A percentile compares a stretch with the other conserved stretches of the same genome.
Evolutionary conservation across 805 yeast species (phyloP).

Genomic region (Saccharomycodes ludwigii): DNA sequence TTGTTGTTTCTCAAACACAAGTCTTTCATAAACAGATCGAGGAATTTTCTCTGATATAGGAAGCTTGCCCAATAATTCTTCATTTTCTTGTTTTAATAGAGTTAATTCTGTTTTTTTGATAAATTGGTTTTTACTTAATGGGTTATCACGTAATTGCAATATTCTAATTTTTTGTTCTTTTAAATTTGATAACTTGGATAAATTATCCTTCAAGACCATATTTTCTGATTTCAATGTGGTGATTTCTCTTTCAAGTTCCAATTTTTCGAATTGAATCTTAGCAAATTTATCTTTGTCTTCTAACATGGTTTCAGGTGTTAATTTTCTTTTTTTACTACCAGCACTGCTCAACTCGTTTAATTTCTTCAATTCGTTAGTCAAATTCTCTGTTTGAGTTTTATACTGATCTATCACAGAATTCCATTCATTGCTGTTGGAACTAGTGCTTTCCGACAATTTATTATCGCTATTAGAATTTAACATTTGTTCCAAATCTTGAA

Average conservation of each 20-base stretch:
- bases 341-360: conserved; percentile 16
- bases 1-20: conserved; percentile 38
- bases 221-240: conserved; percentile 27
- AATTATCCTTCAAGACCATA: conserved; percentile 25
- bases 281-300: conserved; percentile 14
- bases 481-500: conserved; percentile 34
- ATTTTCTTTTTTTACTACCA: conserved; percentile 19
- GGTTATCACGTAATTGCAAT: conserved; percentile 54
- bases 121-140: conserved; percentile 49
- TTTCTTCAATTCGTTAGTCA: conserved; percentile 28
- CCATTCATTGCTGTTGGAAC: conserved; percentile 10
- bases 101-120: conserved; percentile 41
- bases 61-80: conserved; percentile 30
- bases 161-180: conserved; percentile 34
- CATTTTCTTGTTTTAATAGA: conserved; percentile 45
- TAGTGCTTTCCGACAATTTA: conserved; percentile 7
- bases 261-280: conserved; percentile 30
- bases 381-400: conserved; percentile 35
- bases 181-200: conserved; percentile 22
- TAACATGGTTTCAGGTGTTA: conserved; percentile 17
- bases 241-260: conserved; percentile 25
- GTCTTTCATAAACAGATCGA: conserved; percentile 47
- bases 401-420: conserved; percentile 38
- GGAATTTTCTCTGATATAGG: conserved; percentile 34
- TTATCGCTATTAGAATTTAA: conserved; percentile 11